Evolutionary conservation across 2,329 filamentous ascomycete genomes (phyloP), one percentile per base, ranked within the genome.

Genomic region (Cytospora mali): DNA sequence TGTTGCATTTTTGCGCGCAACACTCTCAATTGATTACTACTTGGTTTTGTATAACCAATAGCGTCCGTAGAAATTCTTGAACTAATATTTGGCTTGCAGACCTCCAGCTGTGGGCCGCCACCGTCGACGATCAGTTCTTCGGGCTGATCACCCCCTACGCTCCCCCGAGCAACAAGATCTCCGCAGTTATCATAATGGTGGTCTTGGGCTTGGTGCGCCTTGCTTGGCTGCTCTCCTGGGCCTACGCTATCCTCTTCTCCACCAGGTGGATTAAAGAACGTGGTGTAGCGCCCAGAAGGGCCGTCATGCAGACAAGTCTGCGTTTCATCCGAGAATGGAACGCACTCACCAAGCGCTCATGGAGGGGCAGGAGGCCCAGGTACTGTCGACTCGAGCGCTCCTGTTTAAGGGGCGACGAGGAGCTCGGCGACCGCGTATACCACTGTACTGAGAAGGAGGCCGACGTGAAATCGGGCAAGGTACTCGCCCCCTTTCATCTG

Each of bases 371-470:
- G 13, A 35, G 54, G 35, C 33, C 54, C 27, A 35, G 54, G 28
- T 56, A 46, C 39, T 56, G 54, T 42, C 27, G 25, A n/a, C 2
- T 25, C 28, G 16, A 21, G 21, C 7, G 21, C 25, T 9, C 23
- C 25, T 56, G 33, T 28, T 25, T 42, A 14, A 42, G 35, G 1
- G 18, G 9, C 6, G 23, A 2, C 5, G 25, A 42, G 18, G 25
- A 49, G 16, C 58, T 60, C 18, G 58, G 48, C 11, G 58, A 61
- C 58, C 58, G 58, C 39, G 58, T 61, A 4, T 55, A 61, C 50
- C 58, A 61, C 29, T 61, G 58, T 35, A 28, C n/a, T 9, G 4
- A 46, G 42, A 53, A 54, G 50, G 39, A 18, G 49, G 33, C 33
- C 18, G 18, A 53, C 18, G 33, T 53, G n/a, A 18, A n/a, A 10